These are phyloP conservation scores for Emergomyces orientalis DNA, from an alignment of 2,329 filamentous ascomycete genomes.

Conservation along the genomic window DNA sequence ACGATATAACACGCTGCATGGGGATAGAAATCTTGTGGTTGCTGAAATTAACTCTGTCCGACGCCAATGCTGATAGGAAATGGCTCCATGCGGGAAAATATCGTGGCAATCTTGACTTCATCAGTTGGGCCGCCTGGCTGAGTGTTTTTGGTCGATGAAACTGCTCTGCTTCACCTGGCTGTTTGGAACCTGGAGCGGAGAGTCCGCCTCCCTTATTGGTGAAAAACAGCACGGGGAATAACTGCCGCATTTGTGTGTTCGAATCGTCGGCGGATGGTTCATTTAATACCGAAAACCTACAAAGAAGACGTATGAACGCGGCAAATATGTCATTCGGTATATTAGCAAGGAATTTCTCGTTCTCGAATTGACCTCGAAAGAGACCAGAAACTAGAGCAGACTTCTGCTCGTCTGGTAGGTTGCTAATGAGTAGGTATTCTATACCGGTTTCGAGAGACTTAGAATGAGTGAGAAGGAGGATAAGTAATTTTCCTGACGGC, in stretches of 20 bases:
- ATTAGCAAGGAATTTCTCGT: slow-evolving; percentile 19
- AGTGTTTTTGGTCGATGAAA: slow-evolving; percentile 23
- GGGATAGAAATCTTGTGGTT: slow-evolving; percentile 5
- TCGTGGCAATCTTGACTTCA: slow-evolving; percentile 23
- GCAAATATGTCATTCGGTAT: slow-evolving; percentile 33
- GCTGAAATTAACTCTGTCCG: neutral
- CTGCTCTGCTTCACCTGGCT: slow-evolving; percentile 9
- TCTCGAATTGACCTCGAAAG: neutral
- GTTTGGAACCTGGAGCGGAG: neutral
- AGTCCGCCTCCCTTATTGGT: neutral
- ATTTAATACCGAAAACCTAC: slow-evolving; percentile 22
- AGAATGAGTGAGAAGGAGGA: slow-evolving; percentile 42
- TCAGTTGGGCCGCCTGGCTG: slow-evolving; percentile 30
- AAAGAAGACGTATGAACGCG: slow-evolving; percentile 38
- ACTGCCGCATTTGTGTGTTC: slow-evolving; percentile 12
- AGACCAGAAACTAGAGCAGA: slow-evolving; percentile 7
- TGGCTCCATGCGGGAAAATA: slow-evolving; percentile 30
- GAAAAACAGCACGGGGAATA: slow-evolving; percentile 11
- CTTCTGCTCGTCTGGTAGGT: slow-evolving; percentile 25
- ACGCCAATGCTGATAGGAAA: slow-evolving; percentile 26
- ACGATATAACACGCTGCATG: slow-evolving; percentile 29
- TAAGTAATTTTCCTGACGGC: slow-evolving; percentile 38
- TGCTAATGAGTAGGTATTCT: slow-evolving; percentile 33
- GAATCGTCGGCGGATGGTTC: neutral
- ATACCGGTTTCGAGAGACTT: slow-evolving; percentile 34